These are phyloP conservation scores for Hortiboletus campestris DNA, from an alignment of 768 basidiomycete genomes.

Conservation along the genomic window DNA sequence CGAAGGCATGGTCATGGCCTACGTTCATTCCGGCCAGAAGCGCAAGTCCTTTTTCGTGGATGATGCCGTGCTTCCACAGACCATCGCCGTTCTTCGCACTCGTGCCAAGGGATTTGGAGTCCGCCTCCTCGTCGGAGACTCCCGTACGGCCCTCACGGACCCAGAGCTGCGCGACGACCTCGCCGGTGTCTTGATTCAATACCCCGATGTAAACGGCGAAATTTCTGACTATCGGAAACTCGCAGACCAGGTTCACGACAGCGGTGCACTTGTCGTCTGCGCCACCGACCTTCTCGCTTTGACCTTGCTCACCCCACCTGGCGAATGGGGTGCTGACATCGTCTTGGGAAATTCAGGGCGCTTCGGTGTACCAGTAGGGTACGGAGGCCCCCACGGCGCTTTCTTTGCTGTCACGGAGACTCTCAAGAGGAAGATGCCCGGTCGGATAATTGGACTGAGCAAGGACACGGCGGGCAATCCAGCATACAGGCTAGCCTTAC, in stretches of 20 bases:
- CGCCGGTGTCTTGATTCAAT: slow-evolving; percentile 90
- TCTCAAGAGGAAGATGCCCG: slow-evolving; percentile 98
- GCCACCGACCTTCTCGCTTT: slow-evolving; percentile 92
- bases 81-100: slow-evolving; percentile 82
- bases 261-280: slow-evolving; percentile 79
- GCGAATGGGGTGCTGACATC: slow-evolving; percentile 98
- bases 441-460: slow-evolving; percentile 88
- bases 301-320: slow-evolving; percentile 90
- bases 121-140: slow-evolving; percentile 69
- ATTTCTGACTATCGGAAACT: slow-evolving; percentile 72
- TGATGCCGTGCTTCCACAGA: slow-evolving; percentile 80
- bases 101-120: slow-evolving; percentile 95
- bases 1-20: slow-evolving; percentile 96
- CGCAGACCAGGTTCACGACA: slow-evolving; percentile 63
- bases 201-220: slow-evolving; percentile 86
- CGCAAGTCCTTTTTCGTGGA: slow-evolving; percentile 87
- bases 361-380: slow-evolving; percentile 96
- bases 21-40: slow-evolving; percentile 61
- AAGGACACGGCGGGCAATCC: slow-evolving; percentile 80
- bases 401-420: slow-evolving; percentile 94
- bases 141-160: slow-evolving; percentile 47
- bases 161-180: slow-evolving; percentile 56
- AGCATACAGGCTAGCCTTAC: slow-evolving; percentile 90
- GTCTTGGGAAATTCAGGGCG: slow-evolving; percentile 94
- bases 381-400: slow-evolving; percentile 95